Percentiles rank a stretch among this genome's conserved stretches.
phyloP scores from a whole-genome alignment of 129 eudicot species.

The Centaurea solstitialis region DNA sequence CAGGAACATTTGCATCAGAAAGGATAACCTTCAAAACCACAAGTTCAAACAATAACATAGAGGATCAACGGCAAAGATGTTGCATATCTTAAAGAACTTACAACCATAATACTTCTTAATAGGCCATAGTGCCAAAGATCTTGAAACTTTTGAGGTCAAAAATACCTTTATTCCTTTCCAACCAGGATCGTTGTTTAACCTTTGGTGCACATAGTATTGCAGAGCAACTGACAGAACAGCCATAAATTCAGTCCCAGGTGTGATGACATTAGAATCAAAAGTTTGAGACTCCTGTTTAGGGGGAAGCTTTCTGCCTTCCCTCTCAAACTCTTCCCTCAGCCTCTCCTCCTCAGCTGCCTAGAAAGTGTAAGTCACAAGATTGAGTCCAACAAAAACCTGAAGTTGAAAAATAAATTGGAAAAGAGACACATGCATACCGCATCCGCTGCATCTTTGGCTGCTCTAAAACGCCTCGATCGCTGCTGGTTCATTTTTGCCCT shows the following conservation, averaged over 20 bases:
- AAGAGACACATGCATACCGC: constrained; percentile 44
- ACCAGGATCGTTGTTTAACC: constrained; percentile 80
- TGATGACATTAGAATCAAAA: constrained; percentile 77
- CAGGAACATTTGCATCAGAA: constrained; percentile 89
- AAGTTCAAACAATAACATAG: not conserved
- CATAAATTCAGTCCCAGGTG: constrained; percentile 89
- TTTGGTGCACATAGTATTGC: constrained; percentile 76
- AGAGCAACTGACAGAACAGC: constrained; percentile 69
- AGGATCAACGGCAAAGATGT: not conserved
- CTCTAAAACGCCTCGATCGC: constrained; percentile 81
- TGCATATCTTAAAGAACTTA: not conserved
- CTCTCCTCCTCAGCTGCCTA: constrained; percentile 90
- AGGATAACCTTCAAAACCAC: constrained; percentile 57
- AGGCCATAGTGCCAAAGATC: not conserved
- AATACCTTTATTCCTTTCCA: constrained; percentile 78
- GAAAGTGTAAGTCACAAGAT: constrained; percentile 5
- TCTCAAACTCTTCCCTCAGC: constrained; percentile 70
- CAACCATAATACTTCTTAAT: not conserved
- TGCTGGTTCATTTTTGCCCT: constrained; percentile 93
- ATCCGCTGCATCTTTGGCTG: constrained; percentile 84
- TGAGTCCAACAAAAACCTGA: not conserved
- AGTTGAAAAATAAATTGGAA: not conserved
- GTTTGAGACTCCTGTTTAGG: constrained; percentile 69
- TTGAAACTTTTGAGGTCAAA: not conserved
- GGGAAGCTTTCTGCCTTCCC: constrained; percentile 81